Conservation (phyloP, 257 asterid genomes). For the Gentiana straminea region DNA sequence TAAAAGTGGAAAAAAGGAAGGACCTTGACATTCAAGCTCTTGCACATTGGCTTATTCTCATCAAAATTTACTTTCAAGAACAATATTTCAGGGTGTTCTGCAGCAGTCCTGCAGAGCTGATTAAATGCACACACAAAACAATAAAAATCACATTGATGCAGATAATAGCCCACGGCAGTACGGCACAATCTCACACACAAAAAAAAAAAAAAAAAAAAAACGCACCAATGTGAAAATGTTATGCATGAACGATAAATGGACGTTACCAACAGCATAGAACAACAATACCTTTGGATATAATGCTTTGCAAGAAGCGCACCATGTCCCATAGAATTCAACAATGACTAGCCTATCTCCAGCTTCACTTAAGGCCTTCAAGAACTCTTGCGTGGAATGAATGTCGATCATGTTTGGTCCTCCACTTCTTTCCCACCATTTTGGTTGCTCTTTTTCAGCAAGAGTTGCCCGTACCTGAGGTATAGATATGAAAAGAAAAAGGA, state of each 20-base stretch:
- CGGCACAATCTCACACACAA: no score
- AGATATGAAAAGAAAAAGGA: conserved; percentile 6
- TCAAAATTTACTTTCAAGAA: conserved; percentile 87
- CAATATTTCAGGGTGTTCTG: conserved; percentile 60
- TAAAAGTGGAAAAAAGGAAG: conserved; percentile 93
- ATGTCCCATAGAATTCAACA: conserved; percentile 80
- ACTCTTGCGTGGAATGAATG: conserved; percentile 74
- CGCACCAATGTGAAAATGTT: no score
- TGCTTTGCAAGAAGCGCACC: conserved; percentile 97
- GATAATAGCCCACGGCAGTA: no score
- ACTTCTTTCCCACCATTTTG: conserved; percentile 88
- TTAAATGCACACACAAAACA: conserved; percentile 8
- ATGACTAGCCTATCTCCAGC: conserved; percentile 82
- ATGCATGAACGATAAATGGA: no score
- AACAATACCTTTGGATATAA: conserved; percentile 66
- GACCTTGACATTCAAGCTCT: conserved; percentile 80
- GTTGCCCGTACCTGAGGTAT: conserved; percentile 43
- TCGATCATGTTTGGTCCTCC: conserved; percentile 88
- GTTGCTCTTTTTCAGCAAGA: conserved; percentile 53
- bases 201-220: no score
- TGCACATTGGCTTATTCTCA: conserved; percentile 86
- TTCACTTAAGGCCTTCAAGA: conserved; percentile 58
- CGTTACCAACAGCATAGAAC: neutral
- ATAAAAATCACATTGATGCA: neutral
- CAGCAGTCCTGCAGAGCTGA: conserved; percentile 79